These are phyloP conservation scores for Phialophora verrucosa DNA, from an alignment of 2,329 filamentous ascomycete genomes.

Conservation along the genomic window DNA sequence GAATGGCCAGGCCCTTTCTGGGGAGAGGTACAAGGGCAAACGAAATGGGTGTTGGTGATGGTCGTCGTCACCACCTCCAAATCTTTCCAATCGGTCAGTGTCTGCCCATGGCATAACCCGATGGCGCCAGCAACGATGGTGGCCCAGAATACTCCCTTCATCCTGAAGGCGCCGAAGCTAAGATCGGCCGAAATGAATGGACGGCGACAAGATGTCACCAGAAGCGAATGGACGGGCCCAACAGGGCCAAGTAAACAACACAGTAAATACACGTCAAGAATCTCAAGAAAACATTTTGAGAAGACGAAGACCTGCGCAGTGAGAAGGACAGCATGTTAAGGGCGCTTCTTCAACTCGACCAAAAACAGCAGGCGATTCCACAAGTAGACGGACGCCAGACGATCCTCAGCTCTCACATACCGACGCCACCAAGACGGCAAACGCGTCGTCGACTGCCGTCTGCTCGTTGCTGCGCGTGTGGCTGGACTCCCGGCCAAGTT, in stretches of 20 bases:
- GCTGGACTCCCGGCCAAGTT: not conserved
- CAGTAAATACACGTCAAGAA: not conserved
- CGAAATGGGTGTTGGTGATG: slow-evolving; percentile 6
- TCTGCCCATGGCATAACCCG: slow-evolving; percentile 1
- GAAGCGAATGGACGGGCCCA: slow-evolving; percentile 8
- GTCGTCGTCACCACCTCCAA: slow-evolving; percentile 12
- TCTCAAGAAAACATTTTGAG: not conserved
- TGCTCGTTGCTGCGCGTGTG: not conserved
- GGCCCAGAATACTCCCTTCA: not conserved
- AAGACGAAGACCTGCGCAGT: not conserved
- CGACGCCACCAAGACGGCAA: not conserved
- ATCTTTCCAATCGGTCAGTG: not conserved
- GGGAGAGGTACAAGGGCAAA: slow-evolving; percentile 14
- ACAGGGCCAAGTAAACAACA: not conserved
- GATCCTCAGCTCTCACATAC: slow-evolving; percentile 4
- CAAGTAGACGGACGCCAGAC: not conserved
- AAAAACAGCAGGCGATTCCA: not conserved
- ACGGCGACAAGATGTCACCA: slow-evolving; percentile 14
- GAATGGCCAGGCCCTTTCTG: not conserved
- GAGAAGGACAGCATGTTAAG: not conserved
- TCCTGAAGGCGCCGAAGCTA: not conserved
- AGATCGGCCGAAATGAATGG: slow-evolving; percentile 1
- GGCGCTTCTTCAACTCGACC: not conserved
- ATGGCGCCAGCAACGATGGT: not conserved
- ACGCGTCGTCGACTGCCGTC: not conserved